These are phyloP conservation scores for Mucor racemosus DNA, from an alignment of 371 early-diverging fungal species.

Conservation along the genomic window DNA sequence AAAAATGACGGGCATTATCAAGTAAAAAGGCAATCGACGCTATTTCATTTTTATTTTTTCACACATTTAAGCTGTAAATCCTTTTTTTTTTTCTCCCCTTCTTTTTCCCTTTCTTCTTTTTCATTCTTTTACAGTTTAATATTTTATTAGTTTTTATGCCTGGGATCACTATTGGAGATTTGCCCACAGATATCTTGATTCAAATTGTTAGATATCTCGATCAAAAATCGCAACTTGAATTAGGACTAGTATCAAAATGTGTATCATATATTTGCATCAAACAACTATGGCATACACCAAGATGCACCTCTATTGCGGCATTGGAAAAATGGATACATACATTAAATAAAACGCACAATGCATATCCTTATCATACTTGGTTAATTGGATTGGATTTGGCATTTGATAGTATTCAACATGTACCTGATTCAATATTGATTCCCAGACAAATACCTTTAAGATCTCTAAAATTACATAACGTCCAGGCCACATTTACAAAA, in stretches of 20 bases:
- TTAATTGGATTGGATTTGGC: constrained; percentile 1
- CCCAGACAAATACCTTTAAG: background rate
- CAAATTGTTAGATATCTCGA: constrained; percentile 10
- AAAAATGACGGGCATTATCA: constrained; percentile 5
- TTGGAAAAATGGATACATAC: background rate
- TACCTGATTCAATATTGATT: background rate
- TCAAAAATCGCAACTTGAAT: constrained; percentile 1
- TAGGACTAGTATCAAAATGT: constrained; percentile 5
- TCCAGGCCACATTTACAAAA: background rate
- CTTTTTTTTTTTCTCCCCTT: background rate
- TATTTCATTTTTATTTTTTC: constrained; percentile 4
- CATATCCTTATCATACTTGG: constrained; percentile 8
- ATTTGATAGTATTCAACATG: background rate
- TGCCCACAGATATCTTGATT: constrained; percentile 12
- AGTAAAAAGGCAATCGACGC: constrained; percentile 9
- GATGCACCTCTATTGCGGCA: background rate
- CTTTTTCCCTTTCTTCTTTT: background rate
- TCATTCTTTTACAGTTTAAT: background rate
- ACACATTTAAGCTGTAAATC: background rate
- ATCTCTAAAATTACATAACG: background rate
- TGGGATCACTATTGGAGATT: background rate
- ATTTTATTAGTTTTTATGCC: background rate
- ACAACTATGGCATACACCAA: constrained; percentile 14
- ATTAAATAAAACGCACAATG: background rate
- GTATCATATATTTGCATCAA: background rate